These are phyloP conservation scores for Colletotrichum costaricense DNA, from an alignment of 2,329 filamentous ascomycete species.

Conservation along the genomic window DNA sequence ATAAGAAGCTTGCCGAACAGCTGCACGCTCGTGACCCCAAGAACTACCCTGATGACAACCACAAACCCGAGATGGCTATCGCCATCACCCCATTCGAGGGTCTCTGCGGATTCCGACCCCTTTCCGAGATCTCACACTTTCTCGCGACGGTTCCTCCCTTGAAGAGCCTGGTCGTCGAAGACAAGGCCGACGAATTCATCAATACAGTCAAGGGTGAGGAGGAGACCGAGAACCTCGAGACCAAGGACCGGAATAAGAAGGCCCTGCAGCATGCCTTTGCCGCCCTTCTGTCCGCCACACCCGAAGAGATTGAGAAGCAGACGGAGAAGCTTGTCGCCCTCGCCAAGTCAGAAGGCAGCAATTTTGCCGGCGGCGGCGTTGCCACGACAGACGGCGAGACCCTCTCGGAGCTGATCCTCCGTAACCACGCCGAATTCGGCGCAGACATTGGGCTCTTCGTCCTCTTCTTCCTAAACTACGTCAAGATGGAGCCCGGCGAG, in stretches of 20 bases:
- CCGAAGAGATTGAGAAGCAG: constrained; percentile 69
- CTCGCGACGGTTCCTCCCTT: constrained; percentile 69
- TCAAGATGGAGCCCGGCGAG: constrained; percentile 87
- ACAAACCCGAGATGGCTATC: constrained; percentile 99
- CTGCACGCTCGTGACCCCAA: constrained; percentile 87
- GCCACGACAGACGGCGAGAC: constrained; percentile 75
- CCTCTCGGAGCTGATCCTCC: constrained; percentile 80
- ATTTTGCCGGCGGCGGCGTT: constrained; percentile 79
- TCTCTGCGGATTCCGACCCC: constrained; percentile 92
- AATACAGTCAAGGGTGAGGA: constrained; percentile 55
- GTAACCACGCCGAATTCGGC: constrained; percentile 87
- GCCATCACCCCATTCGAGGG: constrained; percentile 97
- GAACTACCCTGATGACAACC: constrained; percentile 99
- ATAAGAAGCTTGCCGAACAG: constrained; percentile 90
- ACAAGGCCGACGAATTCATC: constrained; percentile 68
- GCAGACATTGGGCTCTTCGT: constrained; percentile 93
- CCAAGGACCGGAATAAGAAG: constrained; percentile 85
- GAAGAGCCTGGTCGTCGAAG: constrained; percentile 74
- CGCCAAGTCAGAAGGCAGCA: constrained; percentile 73
- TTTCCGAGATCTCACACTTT: constrained; percentile 89
- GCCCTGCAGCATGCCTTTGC: constrained; percentile 81
- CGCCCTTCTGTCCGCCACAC: constrained; percentile 81
- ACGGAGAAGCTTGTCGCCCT: constrained; percentile 77
- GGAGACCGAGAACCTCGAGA: constrained; percentile 61
- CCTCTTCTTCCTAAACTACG: constrained; percentile 96